Evolutionary conservation across 2,329 filamentous ascomycete genomes (phyloP).

Genomic region (Penicillium sp.): DNA sequence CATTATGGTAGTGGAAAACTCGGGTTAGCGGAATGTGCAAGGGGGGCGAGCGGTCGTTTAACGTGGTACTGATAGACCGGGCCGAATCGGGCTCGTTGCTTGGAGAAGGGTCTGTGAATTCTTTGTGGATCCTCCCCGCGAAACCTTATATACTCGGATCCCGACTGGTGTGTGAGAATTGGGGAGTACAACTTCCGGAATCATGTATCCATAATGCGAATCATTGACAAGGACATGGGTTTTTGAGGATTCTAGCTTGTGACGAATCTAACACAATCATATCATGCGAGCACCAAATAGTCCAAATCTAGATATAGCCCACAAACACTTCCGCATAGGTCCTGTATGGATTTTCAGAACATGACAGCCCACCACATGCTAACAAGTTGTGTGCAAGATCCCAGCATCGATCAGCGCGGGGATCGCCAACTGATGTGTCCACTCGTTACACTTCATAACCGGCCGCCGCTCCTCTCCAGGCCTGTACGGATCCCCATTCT

Average conservation of each 20-base stretch:
- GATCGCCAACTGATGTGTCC: too few relatives aligned
- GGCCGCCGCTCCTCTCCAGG: too few relatives aligned
- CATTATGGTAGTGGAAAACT: slow-evolving; percentile 24
- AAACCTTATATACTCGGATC: slow-evolving; percentile 26
- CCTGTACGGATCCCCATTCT: too few relatives aligned
- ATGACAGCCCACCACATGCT: too few relatives aligned
- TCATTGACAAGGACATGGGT: slow-evolving; percentile 33
- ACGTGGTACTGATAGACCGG: slow-evolving; percentile 36
- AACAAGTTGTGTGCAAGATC: too few relatives aligned
- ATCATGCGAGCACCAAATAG: too few relatives aligned
- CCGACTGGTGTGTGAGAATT: slow-evolving; percentile 34
- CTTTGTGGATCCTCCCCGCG: slow-evolving; percentile 31
- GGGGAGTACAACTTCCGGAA: slow-evolving; percentile 32
- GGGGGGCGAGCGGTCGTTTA: slow-evolving; percentile 32
- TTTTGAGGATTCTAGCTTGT: slow-evolving; percentile 4
- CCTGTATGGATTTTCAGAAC: too few relatives aligned
- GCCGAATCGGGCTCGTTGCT: slow-evolving; percentile 31
- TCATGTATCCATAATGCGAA: slow-evolving; percentile 30
- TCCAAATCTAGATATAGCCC: too few relatives aligned
- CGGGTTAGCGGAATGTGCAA: slow-evolving; percentile 23
- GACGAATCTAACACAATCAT: too few relatives aligned
- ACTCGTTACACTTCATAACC: too few relatives aligned
- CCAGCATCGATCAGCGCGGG: too few relatives aligned
- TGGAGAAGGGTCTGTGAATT: slow-evolving; percentile 29
- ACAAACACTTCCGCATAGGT: too few relatives aligned